Base-by-base conservation (phyloP, 345 rosid genomes). In the Iberis pinnata region DNA sequence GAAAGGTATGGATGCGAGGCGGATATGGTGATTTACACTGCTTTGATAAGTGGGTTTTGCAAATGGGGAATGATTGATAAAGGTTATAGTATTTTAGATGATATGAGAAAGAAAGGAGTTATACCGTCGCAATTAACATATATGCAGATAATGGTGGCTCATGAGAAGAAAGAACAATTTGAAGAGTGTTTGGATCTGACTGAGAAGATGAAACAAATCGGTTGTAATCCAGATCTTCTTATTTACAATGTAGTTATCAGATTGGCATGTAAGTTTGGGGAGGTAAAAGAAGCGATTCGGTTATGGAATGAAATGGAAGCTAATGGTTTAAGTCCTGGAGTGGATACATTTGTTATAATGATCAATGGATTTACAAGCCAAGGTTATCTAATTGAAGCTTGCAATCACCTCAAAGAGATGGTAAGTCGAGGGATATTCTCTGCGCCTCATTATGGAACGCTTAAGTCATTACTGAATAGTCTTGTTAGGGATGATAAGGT, bases 221-320 rank as follows among this genome's bases (percentile, higher is more conserved):
- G 84, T 48, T 87, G 95, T 65, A 53, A 49, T 63, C 88, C 92
- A 0, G 89, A 87, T 71, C 69, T 72, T 55, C 45, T 61, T 19
- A 75, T 71, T 5, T 90, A 80, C 61, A 90, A 78, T 58, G 81
- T 79, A 32, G 81, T 74, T 42, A 81, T 90, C 25, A 77, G 96
- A 55, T 60, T 90, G 70, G 86, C 95, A 10, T 87, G 81, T 69
- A 79, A 82, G 62, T 54, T 90, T 49, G 98, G 89, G 2, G 92
- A 90, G 59, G 78, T 81, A 56, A 73, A 78, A 56, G 89, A 80
- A 63, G 89, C 70, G 5, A 66, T 73, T 67, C 46, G 63, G 24
- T 44, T 81, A 57, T 90, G 98, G 98, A 80, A 79, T 24, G 87
- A 87, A 56, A 75, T 90, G 77, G 96, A 90, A 77, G 75, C 59